Evolutionary conservation across 169 alveolate species (phyloP).

Genomic region (Eimeria necatrix): DNA sequence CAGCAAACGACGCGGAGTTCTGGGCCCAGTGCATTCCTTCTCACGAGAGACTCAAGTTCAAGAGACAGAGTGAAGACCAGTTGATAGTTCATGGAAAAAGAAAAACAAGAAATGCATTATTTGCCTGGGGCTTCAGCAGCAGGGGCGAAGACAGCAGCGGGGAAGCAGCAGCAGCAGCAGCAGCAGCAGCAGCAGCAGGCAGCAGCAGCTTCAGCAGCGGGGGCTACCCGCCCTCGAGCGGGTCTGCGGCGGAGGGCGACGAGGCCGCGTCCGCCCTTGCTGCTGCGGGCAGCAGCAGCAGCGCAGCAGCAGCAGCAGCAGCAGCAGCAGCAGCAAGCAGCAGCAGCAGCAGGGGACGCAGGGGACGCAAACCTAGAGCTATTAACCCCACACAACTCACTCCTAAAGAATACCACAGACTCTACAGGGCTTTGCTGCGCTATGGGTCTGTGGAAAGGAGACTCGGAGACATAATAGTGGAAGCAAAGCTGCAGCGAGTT

Average conservation of each 20-base stretch:
- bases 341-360: too few species aligned
- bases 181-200: not conserved
- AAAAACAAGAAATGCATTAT: slow-evolving; percentile 86
- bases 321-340: too few species aligned
- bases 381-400: slow-evolving; percentile 29
- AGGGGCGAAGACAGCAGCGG: not conserved
- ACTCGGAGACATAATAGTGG: slow-evolving; percentile 20
- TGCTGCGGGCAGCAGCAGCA: too few species aligned
- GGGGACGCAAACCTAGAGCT: not conserved
- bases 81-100: slow-evolving; percentile 93
- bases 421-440: slow-evolving; percentile 58
- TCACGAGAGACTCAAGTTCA: slow-evolving; percentile 91
- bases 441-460: slow-evolving; percentile 26
- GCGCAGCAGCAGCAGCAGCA: too few species aligned
- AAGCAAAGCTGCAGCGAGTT: slow-evolving; percentile 50
- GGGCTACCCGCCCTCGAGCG: not conserved
- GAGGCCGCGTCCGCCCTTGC: not conserved
- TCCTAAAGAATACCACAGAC: slow-evolving; percentile 32
- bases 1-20: slow-evolving; percentile 89
- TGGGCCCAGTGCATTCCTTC: slow-evolving; percentile 94
- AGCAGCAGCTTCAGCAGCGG: not conserved
- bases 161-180: not conserved
- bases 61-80: slow-evolving; percentile 89
- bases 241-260: not conserved
- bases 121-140: not conserved